Base-by-base conservation (phyloP, 768 basidiomycete species). In the Leccinum sublutescens region DNA sequence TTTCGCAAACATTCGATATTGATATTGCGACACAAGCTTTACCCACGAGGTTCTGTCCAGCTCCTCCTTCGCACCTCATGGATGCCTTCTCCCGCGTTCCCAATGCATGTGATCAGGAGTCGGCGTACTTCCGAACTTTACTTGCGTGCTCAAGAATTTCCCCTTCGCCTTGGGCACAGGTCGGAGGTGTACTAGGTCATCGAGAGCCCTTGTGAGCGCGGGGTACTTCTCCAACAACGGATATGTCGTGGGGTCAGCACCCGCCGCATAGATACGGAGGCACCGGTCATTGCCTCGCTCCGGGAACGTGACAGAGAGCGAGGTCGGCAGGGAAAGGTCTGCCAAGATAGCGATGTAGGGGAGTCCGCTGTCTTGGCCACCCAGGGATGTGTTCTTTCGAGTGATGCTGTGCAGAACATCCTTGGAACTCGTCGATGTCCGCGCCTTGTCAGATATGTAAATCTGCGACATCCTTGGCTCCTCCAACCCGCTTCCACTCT, bases 361-460 rank as follows among this genome's bases (percentile, higher is more conserved):
- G 2, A 33, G 40, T 19, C 31, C 23, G 7, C 31, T 29, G 29
- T 23, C 31, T 1, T 17, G 7, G 9, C 47, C 29, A 2, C 34
- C 9, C 1, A 57, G 7, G n/a, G 17, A 11, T 9, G 21, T 1
- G 4, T 36, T 0, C 23, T 19, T 23, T 23, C 59, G 57, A 2
- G 29, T 48, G 27, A 59, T 57, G 1, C n/a, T 7, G 4, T 11
- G 5, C n/a, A 66, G 27, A 0, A 1, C 25, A 1, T 4, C 6
- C 11, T 21, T 56, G 4, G 45, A 58, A 11, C 10, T 2, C 19
- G 2, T 43, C 5, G 54, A 57, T 15, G 14, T n/a, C 0, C 47
- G 54, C 12, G 50, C 55, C 38, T 63, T 59, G 56, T 61, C 65
- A 7, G 68, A 67, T 38, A 71, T 56, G 40, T 71, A 63, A 1